These are phyloP conservation scores for Cocos nucifera DNA, from an alignment of 176 grass and related monocot genomes.

Conservation along the genomic window DNA sequence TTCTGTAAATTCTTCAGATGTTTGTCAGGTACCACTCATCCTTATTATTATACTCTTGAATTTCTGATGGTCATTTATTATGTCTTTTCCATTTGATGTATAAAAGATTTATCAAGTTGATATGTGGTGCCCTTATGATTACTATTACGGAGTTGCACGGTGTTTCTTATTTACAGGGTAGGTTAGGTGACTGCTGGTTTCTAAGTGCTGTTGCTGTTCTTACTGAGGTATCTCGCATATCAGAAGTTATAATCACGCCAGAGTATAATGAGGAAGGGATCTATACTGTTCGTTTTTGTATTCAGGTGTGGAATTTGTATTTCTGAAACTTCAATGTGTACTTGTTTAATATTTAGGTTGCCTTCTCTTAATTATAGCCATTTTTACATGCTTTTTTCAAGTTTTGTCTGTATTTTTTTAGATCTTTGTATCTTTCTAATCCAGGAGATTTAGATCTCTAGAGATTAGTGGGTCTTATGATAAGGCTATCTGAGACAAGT, in stretches of 20 bases:
- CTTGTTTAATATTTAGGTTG: too few relatives aligned
- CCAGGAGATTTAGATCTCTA: too few relatives aligned
- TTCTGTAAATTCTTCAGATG: slow-evolving; percentile 87
- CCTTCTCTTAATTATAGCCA: too few relatives aligned
- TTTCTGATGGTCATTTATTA: too few relatives aligned
- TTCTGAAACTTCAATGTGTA: too few relatives aligned
- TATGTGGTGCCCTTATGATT: neutral
- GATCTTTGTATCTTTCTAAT: too few relatives aligned
- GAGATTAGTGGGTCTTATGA: too few relatives aligned
- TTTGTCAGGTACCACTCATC: slow-evolving; percentile 75
- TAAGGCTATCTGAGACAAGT: too few relatives aligned
- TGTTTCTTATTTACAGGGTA: slow-evolving; percentile 51
- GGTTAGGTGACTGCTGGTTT: slow-evolving; percentile 98
- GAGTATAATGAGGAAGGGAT: slow-evolving; percentile 96
- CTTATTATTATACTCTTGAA: too few relatives aligned
- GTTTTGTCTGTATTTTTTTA: too few relatives aligned
- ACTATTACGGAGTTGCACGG: slow-evolving; percentile 9
- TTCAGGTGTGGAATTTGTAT: slow-evolving; percentile 51
- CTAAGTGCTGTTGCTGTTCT: slow-evolving; percentile 95
- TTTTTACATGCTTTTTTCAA: neutral
- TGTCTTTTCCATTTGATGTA: too few relatives aligned
- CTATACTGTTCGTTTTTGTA: slow-evolving; percentile 93
- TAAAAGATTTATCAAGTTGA: slow-evolving; percentile 1
- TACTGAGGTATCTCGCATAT: slow-evolving; percentile 82
- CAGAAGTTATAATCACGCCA: slow-evolving; percentile 97